Evolutionary conservation across 116 monocot species (phyloP), one percentile per base, ranked within the genome.

Genomic region (Zostera marina): DNA sequence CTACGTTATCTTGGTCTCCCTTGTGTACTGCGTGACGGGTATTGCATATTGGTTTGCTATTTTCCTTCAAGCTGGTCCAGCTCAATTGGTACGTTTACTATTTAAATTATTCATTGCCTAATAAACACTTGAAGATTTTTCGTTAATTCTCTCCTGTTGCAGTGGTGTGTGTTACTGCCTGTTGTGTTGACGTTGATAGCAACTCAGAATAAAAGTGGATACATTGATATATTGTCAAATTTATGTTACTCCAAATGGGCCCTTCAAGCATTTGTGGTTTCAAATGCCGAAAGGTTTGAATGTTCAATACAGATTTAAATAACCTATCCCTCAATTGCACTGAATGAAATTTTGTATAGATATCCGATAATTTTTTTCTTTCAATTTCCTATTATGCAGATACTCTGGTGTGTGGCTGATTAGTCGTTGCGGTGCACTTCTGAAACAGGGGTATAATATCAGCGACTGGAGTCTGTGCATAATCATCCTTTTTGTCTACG

Each of bases 171-270:
- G 20, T 78, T 98, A 59, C 41, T 98, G 74, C 98, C 98, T 16
- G 91, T 98, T 53, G 83, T 98, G 62, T 69, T 98, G 75, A 98
- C 98, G 54, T 73, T 98, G 8, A 68, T 98, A 69, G 78, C 98
- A 71, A 90, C 98, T 41, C 79, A 98, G 61, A 42, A 72, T 53
- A 64, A 60, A 60, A 66, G 25, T 60, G 68, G 78, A 32, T 66
- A 9, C 21, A 15, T 63, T 45, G 45, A 64, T 24, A 22, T 46
- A 2, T 47, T 61, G 54, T 59, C 98, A 41, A 71, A 86, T 53
- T 61, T 98, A 41, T 98, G 91, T 70, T 98, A 98, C 76, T 73
- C 98, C 46, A 98, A 90, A 62, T 98, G 98, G 98, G 98, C 98
- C 48, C 47, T 98, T 44, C 86, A 98, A 77, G 98, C 86, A 14